A percentile compares a stretch with the other conserved stretches of the same genome.
Evolutionary conservation across 257 asterid genomes (phyloP).

Genomic region (Solanum lycopersicoides): DNA sequence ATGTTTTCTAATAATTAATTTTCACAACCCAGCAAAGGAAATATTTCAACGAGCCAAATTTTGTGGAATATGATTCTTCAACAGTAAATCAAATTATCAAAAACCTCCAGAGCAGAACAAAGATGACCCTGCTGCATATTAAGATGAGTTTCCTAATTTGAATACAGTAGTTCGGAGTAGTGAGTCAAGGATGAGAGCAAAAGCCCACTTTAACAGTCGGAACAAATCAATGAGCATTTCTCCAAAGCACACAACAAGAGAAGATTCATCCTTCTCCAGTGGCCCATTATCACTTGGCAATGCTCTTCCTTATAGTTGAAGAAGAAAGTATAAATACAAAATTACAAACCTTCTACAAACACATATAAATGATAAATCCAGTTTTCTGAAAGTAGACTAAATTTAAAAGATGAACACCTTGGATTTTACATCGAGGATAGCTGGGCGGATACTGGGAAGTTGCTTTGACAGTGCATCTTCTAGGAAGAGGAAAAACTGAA

Average conservation of each 20-base stretch:
- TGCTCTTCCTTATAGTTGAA: constrained; percentile 38
- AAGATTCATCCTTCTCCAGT: constrained; percentile 40
- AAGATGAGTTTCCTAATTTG: not conserved
- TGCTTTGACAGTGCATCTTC: constrained; percentile 25
- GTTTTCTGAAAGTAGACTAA: not conserved
- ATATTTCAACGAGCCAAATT: too few species aligned
- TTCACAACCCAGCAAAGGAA: too few species aligned
- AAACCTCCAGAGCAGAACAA: not conserved
- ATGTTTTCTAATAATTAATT: too few species aligned
- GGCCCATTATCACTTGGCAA: constrained; percentile 35
- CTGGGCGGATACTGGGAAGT: constrained; percentile 23
- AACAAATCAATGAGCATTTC: constrained; percentile 99
- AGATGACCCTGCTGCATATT: not conserved
- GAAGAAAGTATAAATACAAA: not conserved
- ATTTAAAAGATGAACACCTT: constrained; percentile 20
- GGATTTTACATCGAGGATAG: constrained; percentile 33
- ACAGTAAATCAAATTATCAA: not conserved
- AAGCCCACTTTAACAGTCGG: too few species aligned
- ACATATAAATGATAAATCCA: not conserved
- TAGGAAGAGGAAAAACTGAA: constrained; percentile 14
- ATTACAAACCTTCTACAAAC: not conserved
- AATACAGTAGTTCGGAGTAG: not conserved
- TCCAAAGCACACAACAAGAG: constrained; percentile 92
- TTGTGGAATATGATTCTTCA: not conserved
- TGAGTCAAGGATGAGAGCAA: not conserved